Base-by-base conservation (phyloP, 345 rosid genomes). In the Psidium friedrichsthalianum region DNA sequence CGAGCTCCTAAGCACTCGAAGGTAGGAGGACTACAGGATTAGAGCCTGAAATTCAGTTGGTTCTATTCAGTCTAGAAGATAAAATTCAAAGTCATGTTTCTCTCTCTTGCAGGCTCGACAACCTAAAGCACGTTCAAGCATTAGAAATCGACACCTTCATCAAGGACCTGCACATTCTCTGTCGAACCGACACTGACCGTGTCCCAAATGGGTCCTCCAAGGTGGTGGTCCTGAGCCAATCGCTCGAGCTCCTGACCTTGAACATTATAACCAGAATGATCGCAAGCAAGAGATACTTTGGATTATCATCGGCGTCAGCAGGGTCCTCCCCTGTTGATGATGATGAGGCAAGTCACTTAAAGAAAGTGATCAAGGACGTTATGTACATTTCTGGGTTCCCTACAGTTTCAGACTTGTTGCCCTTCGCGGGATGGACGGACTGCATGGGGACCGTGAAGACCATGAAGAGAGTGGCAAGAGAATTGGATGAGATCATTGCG, bases 361-460 rank as follows among this genome's bases (percentile, higher is more conserved):
- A 85, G 59, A 93, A 92, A 3, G 5, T 93, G 42, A 90, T 91
- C 74, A 76, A 84, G 20, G 92, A 93, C 5, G 27, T 51, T 42
- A 27, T 91, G 82, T 88, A 89, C 80, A 85, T 94, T 6, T 47
- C 80, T 21, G 91, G 92, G 27, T 40, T 85, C 27, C 91, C 89
- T 44, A 87, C 91, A 6, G 9, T 88, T 85, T 91, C 93, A 2
- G 97, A 94, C 64, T 89, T 88, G 11, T 11, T 94, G 84, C 94
- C 94, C 21, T 92, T 93, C 90, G 87, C 92, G 5, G 95, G 90
- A 78, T 90, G 95, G 94, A 51, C 93, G 59, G 96, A 94, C 87
- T 69, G 90, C 44, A 11, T 42, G 20, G 93, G 93, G 14, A 83
- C 88, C 51, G 86, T 91, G 8, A 12, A 83, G 44, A 82, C 87